Evolutionary conservation across 1,284 basidiomycete genomes (phyloP).

Genomic region (Cutaneotrichosporon curvatum): DNA sequence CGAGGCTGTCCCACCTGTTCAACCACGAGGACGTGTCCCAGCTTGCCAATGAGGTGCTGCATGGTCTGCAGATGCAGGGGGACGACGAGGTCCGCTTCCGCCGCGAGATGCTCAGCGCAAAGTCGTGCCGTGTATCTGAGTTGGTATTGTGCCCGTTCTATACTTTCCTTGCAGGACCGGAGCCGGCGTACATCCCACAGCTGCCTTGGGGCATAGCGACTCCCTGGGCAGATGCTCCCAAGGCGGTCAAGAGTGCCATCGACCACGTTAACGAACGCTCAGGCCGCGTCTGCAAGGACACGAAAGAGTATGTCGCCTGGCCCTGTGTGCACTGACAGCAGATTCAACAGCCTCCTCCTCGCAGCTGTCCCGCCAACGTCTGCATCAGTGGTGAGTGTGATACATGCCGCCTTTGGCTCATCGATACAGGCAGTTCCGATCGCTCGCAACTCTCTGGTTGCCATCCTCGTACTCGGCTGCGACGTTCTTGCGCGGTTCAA

Average conservation of each 20-base stretch:
- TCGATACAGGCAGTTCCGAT: conserved; percentile 3
- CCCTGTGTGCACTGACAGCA: neutral
- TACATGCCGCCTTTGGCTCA: too few relatives aligned
- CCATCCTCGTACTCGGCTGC: conserved; percentile 28
- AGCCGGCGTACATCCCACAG: conserved; percentile 13
- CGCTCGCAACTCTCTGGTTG: conserved; percentile 10
- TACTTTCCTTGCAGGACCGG: conserved; percentile 27
- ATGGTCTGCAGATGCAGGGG: conserved; percentile 16
- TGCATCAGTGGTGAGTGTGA: conserved; percentile 19
- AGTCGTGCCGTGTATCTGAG: conserved; percentile 13
- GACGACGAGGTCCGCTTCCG: conserved; percentile 17
- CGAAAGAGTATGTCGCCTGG: conserved; percentile 15
- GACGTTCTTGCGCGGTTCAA: conserved; percentile 18
- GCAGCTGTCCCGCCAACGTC: conserved; percentile 17
- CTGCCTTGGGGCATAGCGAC: conserved; percentile 20
- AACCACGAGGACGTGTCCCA: conserved; percentile 14
- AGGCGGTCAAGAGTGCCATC: conserved; percentile 16
- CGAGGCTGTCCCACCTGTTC: conserved; percentile 28
- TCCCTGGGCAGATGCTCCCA: conserved; percentile 19
- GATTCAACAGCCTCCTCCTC: conserved; percentile 32
- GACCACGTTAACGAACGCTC: conserved; percentile 34
- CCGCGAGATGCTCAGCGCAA: conserved; percentile 14
- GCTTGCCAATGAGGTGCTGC: conserved; percentile 5
- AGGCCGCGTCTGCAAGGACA: conserved; percentile 25
- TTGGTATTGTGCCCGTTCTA: conserved; percentile 33